Base-by-base conservation (phyloP, 2,329 filamentous ascomycete genomes). In the Claviceps cyperi region DNA sequence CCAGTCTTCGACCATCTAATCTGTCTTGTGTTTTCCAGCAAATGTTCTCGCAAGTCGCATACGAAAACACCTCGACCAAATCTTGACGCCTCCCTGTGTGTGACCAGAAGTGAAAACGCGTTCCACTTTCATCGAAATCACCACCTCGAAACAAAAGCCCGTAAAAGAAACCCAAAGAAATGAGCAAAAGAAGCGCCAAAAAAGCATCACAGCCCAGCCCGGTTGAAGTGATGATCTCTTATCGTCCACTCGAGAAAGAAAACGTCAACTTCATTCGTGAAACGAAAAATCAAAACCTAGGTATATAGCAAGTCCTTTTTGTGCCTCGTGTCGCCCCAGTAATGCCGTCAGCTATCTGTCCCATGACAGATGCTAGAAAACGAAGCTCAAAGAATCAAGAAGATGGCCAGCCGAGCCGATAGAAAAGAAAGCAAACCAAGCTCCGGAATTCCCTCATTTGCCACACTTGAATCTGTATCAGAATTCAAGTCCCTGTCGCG, bases 271-370 rank as follows among this genome's bases (percentile, higher is more conserved):
- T 51, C 40, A 28, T 47, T 47, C 47, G 46, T 48, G 43, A 36
- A 36, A 55, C 51, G 44, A 53, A 48, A 51, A 51, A n/a, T 13
- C 55, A 54, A 51, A 50, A 35, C 54, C 54, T 47, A 53, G 52
- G 52, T 55, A 56, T 57, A 56, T 52, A 51, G 50, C 52, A 55
- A 55, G 46, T 50, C 51, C 48, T 49, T 56, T 49, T 49, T 43
- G 46, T 45, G 51, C 52, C 50, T 52, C 53, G 52, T 51, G 50
- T 57, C 56, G 53, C 52, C 28, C 53, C 54, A 50, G 46, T 47
- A 55, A 54, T 59, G 56, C 51, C 52, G 46, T 48, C 48, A 48
- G 49, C 46, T 51, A 48, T 47, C 52, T 28, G 48, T 47, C 46
- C 40, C 47, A 37, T 44, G 50, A 43, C 49, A 46, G 43, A 49